Evolutionary conservation across 768 basidiomycete species (phyloP), one percentile per base, ranked within the genome.

Genomic region (Boletellus ananas): DNA sequence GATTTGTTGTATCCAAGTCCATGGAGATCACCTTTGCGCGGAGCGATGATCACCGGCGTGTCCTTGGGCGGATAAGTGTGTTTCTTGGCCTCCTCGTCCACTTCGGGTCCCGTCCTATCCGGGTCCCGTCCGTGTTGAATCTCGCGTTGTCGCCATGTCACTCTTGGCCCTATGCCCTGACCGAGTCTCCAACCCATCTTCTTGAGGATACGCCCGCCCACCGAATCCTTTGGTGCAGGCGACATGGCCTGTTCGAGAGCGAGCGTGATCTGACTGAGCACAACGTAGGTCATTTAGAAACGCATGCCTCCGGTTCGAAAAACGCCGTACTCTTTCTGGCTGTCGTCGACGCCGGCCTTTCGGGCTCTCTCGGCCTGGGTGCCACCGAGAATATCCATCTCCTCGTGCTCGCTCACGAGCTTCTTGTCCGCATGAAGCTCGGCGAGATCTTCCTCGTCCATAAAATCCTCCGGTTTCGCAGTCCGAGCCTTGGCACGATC

Each of bases 401-500:
- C 79, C 33, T 94, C 88, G 12, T 85, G 84, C 34, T 85, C 87
- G 61, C 90, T 86, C 4, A 93, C 80, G 9, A 96, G 66, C 17
- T 78, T 81, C 57, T 84, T 76, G 56, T 79, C 81, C 35, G 93
- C 90, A 31, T 78, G 80, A 52, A 88, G 67, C 54, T 91, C 91
- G 39, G 88, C 83, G 14, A 97, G 73, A 66, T 98, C 96, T 70
- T 99, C 96, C 37, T 97, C 96, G 70, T 99, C 96, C 96, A 99
- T 98, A 64, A 91, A 98, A 64, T 96, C 93, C 68, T 95, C 91
- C 0, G 92, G 86, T 29, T 78, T 77, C n/a, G 76, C 70, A 3
- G 69, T 70, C 58, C 79, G 76, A 23, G 53, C 47, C 65, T 85
- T 85, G 40, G 81, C 81, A 42, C 94, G 81, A 38, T 90, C 87